Evolutionary conservation across 176 grass and related monocot genomes (phyloP), one percentile per base, ranked within the genome.

Genomic region (Musa acuminata): DNA sequence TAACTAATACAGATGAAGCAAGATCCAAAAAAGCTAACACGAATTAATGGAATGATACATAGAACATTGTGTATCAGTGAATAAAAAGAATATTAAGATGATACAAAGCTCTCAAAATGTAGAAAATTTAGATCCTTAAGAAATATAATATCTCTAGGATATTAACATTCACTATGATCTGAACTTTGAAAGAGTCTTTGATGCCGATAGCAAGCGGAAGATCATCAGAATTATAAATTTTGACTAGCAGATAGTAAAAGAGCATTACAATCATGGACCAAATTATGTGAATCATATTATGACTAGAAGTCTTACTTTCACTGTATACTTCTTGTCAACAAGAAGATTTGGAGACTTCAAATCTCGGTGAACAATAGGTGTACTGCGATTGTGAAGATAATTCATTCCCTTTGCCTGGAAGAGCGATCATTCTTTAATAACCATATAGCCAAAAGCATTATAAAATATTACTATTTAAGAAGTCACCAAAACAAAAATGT

Each of bases 311-410:
- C 85, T 81, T 91, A 97, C 94, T 80, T 97, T 97, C 55, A 93
- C 94, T 55, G 90, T 97, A 75, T 97, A 97, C 79, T 97, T 97
- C 80, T 88, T 97, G 80, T 97, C 94, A 53, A 93, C 94, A 52
- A 97, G 81, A 91, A 97, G 90, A 93, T 97, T 97, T 73, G 90
- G 94, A 82, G 94, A 97, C 74, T 97, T 97, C 83, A 97, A 80
- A 89, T 97, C 94, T 84, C 94, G 84, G 59, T 97, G 94, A 84
- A 97, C 94, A 82, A 97, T 89, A 74, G 94, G 94, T 64, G 94
- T 90, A 77, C 87, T 93, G 10, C 89, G 93, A 80, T 76, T 90
- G 69, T 97, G 93, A 62, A 97, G 87, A 90, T 97, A 97, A 59
- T 92, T 97, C 93, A 97, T 97, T 83, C 93, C 93, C 78, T 97